These are phyloP conservation scores for Uncinocarpus reesii DNA, from an alignment of 2,329 filamentous ascomycete genomes.

Conservation along the genomic window DNA sequence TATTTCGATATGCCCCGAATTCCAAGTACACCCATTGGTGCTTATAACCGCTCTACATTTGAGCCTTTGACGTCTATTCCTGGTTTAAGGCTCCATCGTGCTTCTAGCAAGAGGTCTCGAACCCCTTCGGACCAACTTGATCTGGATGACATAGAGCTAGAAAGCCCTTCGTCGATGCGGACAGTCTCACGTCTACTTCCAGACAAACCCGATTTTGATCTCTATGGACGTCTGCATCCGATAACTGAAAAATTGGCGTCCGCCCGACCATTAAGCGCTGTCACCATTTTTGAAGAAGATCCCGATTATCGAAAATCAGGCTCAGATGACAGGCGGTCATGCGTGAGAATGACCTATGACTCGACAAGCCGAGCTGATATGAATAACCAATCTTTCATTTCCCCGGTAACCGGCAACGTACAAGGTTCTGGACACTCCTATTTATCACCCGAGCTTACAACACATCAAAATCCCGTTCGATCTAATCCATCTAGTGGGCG, in stretches of 20 bases:
- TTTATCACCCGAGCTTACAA: neutral
- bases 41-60: conserved; percentile 14
- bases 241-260: conserved; percentile 7
- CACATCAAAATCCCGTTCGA: neutral
- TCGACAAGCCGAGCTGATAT: neutral
- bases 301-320: neutral
- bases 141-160: conserved; percentile 5
- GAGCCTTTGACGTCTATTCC: conserved; percentile 1
- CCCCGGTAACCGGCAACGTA: neutral
- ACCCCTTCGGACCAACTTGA: neutral
- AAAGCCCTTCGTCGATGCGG: conserved; percentile 10
- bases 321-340: neutral
- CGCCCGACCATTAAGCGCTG: conserved; percentile 5
- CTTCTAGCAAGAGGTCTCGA: neutral
- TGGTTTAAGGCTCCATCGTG: neutral
- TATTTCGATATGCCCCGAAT: conserved; percentile 12
- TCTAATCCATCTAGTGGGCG: conserved; percentile 3
- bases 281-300: conserved; percentile 13
- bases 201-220: conserved; percentile 9
- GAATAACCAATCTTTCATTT: neutral
- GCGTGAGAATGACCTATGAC: too few relatives aligned
- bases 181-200: conserved; percentile 11
- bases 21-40: conserved; percentile 14
- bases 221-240: neutral
- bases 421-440: neutral